Base-by-base conservation (phyloP, 768 basidiomycete genomes). In the Leccinum arenicola region DNA sequence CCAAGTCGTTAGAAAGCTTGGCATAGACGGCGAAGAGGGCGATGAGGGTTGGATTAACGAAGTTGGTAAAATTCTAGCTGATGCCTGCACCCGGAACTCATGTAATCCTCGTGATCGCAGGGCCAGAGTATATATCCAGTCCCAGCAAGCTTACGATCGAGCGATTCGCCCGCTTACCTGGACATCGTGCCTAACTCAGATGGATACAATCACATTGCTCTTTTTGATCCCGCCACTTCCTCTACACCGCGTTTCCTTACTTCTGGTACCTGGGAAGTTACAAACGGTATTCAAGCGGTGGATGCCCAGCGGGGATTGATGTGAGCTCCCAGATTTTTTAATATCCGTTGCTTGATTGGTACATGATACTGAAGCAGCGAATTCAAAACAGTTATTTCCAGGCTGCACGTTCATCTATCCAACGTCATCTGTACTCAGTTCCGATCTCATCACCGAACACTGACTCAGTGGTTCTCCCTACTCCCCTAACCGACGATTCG, bases 11-110 rank as follows among this genome's bases (percentile, higher is more conserved):
- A 78, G 96, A 58, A 87, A 79, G 60, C 78, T 96, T 10, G 96
- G 95, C 4, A 82, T 84, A 68, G 69, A 86, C 36, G 96, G 93
- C 6, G 95, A 95, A 66, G 82, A 96, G 68, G 89, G 86, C 0
- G 96, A 97, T 68, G 85, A 85, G 38, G 97, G 97, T 1, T 99
- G 97, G 97, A 93, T 98, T 61, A 92, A 98, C 53, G 76, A 84
- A 60, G 94, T 93, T 62, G 60, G 88, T 78, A 31, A 55, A 51
- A 25, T 17, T 27, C 59, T 47, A n/a, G 50, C 27, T 59, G 51
- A 56, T 48, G n/a, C 35, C 55, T 27, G 56, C 19, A 47, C 53
- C 45, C 19, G 50, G 19, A 43, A 56, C 55, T 65, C 40, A 61
- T 67, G 48, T 58, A 38, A 52, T 60, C 64, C 49, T 56, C 56